Evolutionary conservation across 345 rosid species (phyloP).

Genomic region (Melastoma malabathricum): DNA sequence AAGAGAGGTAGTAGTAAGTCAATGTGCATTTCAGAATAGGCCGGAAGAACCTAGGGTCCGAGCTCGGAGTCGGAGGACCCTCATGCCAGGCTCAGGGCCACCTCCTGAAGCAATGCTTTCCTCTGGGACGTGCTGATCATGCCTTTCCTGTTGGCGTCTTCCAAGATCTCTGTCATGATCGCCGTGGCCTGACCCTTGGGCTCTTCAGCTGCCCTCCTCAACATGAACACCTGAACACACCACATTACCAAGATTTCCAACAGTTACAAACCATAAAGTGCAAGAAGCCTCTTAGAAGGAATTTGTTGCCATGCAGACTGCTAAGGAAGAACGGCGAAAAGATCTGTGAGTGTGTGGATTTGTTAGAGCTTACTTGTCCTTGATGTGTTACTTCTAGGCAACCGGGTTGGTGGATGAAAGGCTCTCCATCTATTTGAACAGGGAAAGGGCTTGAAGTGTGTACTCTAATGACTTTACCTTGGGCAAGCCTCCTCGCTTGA

Average conservation of each 20-base stretch:
- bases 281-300: background rate
- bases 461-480: slow-evolving; percentile 40
- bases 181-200: slow-evolving; percentile 59
- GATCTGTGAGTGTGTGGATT: background rate
- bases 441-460: slow-evolving; percentile 53
- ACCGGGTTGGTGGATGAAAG: slow-evolving; percentile 56
- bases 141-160: slow-evolving; percentile 58
- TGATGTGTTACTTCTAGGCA: slow-evolving; percentile 56
- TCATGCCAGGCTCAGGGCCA: slow-evolving; percentile 36
- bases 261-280: too few species aligned
- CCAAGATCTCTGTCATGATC: slow-evolving; percentile 51
- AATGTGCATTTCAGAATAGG: too few species aligned
- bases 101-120: slow-evolving; percentile 44
- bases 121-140: slow-evolving; percentile 48
- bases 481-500: slow-evolving; percentile 58
- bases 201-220: slow-evolving; percentile 49
- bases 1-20: too few species aligned
- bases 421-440: slow-evolving; percentile 63
- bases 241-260: background rate
- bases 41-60: background rate
- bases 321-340: background rate
- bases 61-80: background rate
- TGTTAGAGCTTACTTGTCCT: slow-evolving; percentile 34
- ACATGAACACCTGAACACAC: slow-evolving; percentile 40
- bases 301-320: background rate